Evolutionary conservation across 1,284 basidiomycete species (phyloP).

Genomic region (Phellopilus nigrolimitatus): DNA sequence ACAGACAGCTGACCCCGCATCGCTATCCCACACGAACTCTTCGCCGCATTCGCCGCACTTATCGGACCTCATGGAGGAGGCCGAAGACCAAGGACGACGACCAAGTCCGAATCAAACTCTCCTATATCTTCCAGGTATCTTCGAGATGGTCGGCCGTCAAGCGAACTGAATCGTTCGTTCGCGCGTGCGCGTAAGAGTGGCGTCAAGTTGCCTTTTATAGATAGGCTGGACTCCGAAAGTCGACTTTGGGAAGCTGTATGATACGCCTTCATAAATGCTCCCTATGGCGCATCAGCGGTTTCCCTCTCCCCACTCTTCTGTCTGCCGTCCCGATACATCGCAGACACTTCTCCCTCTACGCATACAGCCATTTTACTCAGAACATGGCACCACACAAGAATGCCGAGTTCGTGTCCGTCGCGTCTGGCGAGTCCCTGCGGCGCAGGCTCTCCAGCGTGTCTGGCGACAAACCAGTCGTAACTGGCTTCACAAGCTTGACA

Average conservation of each 20-base stretch:
- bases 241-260: no score
- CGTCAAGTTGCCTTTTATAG: no score
- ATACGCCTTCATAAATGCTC: no score
- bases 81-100: not conserved
- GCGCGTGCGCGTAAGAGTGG: no score
- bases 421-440: constrained; percentile 54
- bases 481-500: constrained; percentile 56
- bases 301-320: not conserved
- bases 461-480: constrained; percentile 46
- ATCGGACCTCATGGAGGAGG: constrained; percentile 13
- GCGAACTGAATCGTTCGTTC: no score
- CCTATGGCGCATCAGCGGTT: no score
- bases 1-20: constrained; percentile 58
- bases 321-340: not conserved
- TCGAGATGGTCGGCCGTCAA: not conserved
- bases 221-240: no score
- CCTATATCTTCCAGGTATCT: no score
- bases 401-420: constrained; percentile 50
- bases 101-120: constrained; percentile 6
- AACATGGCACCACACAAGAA: constrained; percentile 12
- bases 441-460: constrained; percentile 61
- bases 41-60: constrained; percentile 48
- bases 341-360: constrained; percentile 1
- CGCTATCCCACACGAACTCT: constrained; percentile 48
- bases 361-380: not conserved